phyloP scores from a whole-genome alignment of 1,284 basidiomycete genomes.

The Leccinum insigne region DNA sequence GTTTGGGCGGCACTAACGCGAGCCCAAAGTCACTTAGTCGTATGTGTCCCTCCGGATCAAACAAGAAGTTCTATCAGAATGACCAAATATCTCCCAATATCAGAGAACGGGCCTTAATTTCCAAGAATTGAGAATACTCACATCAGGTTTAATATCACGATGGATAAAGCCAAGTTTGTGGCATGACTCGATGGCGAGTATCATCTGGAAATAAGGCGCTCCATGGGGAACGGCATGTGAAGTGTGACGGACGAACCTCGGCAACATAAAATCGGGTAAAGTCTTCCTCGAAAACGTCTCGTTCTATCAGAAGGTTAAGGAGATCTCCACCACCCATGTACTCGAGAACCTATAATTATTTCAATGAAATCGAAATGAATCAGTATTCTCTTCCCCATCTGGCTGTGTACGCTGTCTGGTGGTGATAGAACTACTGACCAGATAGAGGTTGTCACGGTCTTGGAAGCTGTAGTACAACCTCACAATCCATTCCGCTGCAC shows the following conservation, averaged over 20 bases:
- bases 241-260: constrained; percentile 56
- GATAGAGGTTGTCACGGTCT: constrained; percentile 91
- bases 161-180: constrained; percentile 97
- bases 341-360: constrained; percentile 70
- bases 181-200: constrained; percentile 93
- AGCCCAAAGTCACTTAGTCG: constrained; percentile 96
- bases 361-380: constrained; percentile 61
- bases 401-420: constrained; percentile 24
- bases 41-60: constrained; percentile 92
- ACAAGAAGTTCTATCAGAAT: constrained; percentile 84
- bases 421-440: constrained; percentile 61
- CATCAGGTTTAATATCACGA: constrained; percentile 95
- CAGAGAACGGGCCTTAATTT: constrained; percentile 33
- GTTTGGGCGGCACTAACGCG: constrained; percentile 59
- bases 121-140: constrained; percentile 42
- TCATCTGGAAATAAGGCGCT: constrained; percentile 64
- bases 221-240: constrained; percentile 21
- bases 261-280: constrained; percentile 96
- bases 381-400: constrained; percentile 26
- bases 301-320: constrained; percentile 92
- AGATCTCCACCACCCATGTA: constrained; percentile 98
- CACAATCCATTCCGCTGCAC: constrained; percentile 90
- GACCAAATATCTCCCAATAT: constrained; percentile 27
- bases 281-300: constrained; percentile 91
- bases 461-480: constrained; percentile 91